A percentile compares a stretch with the other conserved stretches of the same genome.
phyloP scores from a whole-genome alignment of 441 rosid species.

The Eutrema salsugineum region DNA sequence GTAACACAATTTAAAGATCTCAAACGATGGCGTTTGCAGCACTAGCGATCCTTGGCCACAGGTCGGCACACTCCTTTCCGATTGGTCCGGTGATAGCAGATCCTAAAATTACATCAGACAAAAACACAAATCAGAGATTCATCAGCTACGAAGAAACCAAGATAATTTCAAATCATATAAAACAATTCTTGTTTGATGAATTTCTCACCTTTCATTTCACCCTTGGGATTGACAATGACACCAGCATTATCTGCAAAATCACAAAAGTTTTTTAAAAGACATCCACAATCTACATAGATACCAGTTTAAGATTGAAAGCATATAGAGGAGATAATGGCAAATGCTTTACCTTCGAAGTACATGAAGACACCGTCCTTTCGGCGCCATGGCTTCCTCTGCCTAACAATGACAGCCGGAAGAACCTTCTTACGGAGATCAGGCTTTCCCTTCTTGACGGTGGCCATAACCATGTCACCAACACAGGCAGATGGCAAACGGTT shows the following conservation, averaged over 20 bases:
- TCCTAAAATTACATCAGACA: slow-evolving; percentile 18
- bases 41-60: slow-evolving; percentile 33
- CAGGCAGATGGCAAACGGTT: slow-evolving; percentile 31
- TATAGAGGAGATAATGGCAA: background rate
- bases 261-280: background rate
- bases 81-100: slow-evolving; percentile 35
- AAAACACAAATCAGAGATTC: background rate
- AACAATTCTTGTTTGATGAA: background rate
- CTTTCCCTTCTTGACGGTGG: slow-evolving; percentile 30
- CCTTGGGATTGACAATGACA: slow-evolving; percentile 33
- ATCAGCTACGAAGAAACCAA: background rate
- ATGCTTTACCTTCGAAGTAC: slow-evolving; percentile 27
- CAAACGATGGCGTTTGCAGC: slow-evolving; percentile 31
- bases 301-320: background rate
- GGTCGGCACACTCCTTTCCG: slow-evolving; percentile 32
- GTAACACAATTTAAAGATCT: background rate
- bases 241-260: slow-evolving; percentile 28
- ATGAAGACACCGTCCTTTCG: slow-evolving; percentile 35
- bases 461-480: slow-evolving; percentile 36
- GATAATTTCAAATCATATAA: background rate
- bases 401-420: slow-evolving; percentile 33
- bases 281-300: background rate
- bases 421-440: slow-evolving; percentile 36
- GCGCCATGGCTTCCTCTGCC: slow-evolving; percentile 38
- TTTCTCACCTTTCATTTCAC: slow-evolving; percentile 30